phyloP scores from a whole-genome alignment of 805 yeast genomes.

The Kodamaea jinghongensis region DNA sequence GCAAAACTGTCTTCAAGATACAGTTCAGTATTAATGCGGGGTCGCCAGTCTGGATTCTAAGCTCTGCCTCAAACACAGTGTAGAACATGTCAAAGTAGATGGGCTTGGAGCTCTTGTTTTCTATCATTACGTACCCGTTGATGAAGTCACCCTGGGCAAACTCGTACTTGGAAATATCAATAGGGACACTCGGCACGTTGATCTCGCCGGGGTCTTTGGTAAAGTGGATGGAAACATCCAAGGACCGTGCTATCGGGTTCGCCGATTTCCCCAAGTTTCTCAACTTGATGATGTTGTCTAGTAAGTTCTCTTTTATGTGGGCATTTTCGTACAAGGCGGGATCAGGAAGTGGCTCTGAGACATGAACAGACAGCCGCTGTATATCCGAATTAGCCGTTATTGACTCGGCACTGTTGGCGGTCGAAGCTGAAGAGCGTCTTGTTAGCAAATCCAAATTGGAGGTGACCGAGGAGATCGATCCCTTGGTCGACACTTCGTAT shows the following conservation, averaged over 20 bases:
- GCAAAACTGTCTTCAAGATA: conserved; percentile 7
- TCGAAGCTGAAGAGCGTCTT: too few species aligned
- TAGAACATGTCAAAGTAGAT: conserved; percentile 63
- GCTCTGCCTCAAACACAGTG: conserved; percentile 53
- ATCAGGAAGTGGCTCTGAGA: not conserved
- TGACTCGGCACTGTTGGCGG: too few species aligned
- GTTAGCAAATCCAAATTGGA: too few species aligned
- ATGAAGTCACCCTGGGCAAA: conserved; percentile 67
- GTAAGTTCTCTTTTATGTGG: conserved; percentile 31
- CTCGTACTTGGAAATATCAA: conserved; percentile 34
- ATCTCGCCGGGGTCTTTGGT: conserved; percentile 19
- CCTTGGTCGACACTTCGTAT: conserved; percentile 11
- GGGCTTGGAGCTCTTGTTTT: conserved; percentile 37
- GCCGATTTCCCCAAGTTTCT: conserved; percentile 29
- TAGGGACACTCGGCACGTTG: conserved; percentile 1
- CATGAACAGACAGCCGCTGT: too few species aligned
- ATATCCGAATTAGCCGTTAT: too few species aligned
- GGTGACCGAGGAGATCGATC: too few species aligned
- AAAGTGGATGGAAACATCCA: conserved; percentile 29
- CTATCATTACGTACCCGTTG: conserved; percentile 51
- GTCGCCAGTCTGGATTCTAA: conserved; percentile 12
- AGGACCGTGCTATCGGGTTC: conserved; percentile 19
- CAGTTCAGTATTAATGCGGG: not conserved
- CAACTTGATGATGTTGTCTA: conserved; percentile 36
- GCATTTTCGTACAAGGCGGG: not conserved